Percentiles rank a stretch among this genome's conserved stretches.
phyloP scores from a whole-genome alignment of 2,329 filamentous ascomycete species.

The Celoporthe dispersa region DNA sequence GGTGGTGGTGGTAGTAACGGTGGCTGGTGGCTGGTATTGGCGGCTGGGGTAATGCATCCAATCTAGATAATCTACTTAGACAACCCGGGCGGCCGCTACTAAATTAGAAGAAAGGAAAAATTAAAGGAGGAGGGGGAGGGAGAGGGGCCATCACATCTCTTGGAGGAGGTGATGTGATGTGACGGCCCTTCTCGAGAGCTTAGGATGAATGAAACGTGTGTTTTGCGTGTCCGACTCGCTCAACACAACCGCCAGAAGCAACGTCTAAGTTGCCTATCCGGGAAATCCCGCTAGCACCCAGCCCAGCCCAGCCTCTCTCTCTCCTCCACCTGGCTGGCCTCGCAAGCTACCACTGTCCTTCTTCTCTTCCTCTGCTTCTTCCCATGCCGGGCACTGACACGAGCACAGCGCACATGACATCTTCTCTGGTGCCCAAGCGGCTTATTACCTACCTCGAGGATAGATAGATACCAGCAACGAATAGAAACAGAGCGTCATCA shows the following conservation, averaged over 20 bases:
- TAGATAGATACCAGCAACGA: not conserved
- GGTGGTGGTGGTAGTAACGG: not conserved
- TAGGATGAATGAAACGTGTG: not conserved
- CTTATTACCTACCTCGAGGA: not conserved
- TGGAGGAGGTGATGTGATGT: not conserved
- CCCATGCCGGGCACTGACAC: not conserved
- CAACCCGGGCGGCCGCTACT: not conserved
- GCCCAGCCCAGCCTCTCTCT: not conserved
- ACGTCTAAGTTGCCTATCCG: slow-evolving; percentile 1
- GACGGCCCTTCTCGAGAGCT: not conserved
- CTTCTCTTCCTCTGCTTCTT: too few species aligned
- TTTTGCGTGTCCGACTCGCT: not conserved
- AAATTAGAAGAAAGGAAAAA: too few species aligned
- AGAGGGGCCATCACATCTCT: not conserved
- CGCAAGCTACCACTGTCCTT: not conserved
- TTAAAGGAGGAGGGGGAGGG: too few species aligned
- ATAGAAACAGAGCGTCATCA: not conserved
- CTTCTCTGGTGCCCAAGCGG: not conserved
- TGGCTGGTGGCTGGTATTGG: not conserved
- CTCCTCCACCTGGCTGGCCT: not conserved
- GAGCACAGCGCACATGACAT: not conserved
- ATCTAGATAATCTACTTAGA: too few species aligned
- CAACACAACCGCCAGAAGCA: not conserved
- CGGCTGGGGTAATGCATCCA: not conserved
- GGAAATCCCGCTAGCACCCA: not conserved